Evolutionary conservation across 371 early-diverging fungal genomes (phyloP).

Genomic region (Basidiobolus meristosporus): DNA sequence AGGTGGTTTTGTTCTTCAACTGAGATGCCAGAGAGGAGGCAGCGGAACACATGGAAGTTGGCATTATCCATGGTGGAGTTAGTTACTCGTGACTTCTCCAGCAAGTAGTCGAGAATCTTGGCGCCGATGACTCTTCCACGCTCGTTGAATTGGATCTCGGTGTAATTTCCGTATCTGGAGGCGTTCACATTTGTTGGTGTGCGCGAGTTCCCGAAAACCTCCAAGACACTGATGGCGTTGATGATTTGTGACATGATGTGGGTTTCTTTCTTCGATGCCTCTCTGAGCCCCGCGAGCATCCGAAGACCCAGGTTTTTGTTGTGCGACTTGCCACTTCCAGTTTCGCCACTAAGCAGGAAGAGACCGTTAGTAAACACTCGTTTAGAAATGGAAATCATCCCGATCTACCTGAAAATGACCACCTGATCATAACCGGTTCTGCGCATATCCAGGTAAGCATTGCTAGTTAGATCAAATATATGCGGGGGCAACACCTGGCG

Average conservation of each 20-base stretch:
- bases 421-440: conserved; percentile 64
- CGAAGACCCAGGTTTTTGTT: conserved; percentile 29
- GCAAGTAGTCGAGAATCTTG: conserved; percentile 74
- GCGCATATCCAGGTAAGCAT: conserved; percentile 63
- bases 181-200: conserved; percentile 57
- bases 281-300: conserved; percentile 49
- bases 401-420: conserved; percentile 43
- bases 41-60: conserved; percentile 86
- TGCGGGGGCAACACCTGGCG: conserved; percentile 44
- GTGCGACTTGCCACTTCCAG: conserved; percentile 79
- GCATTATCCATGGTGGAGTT: conserved; percentile 33
- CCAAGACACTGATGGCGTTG: conserved; percentile 51
- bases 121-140: conserved; percentile 72
- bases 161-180: conserved; percentile 74
- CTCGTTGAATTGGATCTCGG: conserved; percentile 77
- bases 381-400: too few species aligned
- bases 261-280: conserved; percentile 49
- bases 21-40: conserved; percentile 42
- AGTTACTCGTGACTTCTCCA: conserved; percentile 67
- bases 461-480: conserved; percentile 56
- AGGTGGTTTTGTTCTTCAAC: conserved; percentile 23
- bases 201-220: conserved; percentile 74
- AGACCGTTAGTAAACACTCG: not conserved
- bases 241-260: conserved; percentile 56
- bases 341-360: conserved; percentile 50